Percentiles rank a stretch among this genome's conserved stretches.
These are phyloP conservation scores for Selenicereus undatus DNA, from an alignment of 148 eudicot genomes.

Conservation along the genomic window DNA sequence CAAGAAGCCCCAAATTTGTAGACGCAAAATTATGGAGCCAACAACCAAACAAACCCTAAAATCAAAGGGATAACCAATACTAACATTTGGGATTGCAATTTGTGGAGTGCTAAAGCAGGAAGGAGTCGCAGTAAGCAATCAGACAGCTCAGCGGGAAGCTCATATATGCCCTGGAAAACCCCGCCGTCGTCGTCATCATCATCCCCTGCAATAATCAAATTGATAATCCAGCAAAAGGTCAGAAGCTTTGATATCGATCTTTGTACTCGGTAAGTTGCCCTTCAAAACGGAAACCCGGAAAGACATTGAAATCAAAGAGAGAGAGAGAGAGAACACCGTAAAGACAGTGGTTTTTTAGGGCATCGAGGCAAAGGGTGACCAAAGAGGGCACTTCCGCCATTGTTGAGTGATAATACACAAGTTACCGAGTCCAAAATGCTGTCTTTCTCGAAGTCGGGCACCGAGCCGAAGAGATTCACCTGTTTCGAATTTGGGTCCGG, in stretches of 20 bases:
- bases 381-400: conserved; percentile 30
- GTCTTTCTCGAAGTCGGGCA: too few species aligned
- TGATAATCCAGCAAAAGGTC: background rate
- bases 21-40: background rate
- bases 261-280: background rate
- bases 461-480: too few species aligned
- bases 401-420: background rate
- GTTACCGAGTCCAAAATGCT: background rate
- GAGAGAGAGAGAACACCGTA: conserved; percentile 20
- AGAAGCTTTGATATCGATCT: background rate
- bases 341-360: conserved; percentile 23
- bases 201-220: conserved; percentile 37
- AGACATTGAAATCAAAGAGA: background rate
- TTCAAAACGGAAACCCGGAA: background rate
- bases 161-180: conserved; percentile 39
- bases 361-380: conserved; percentile 17
- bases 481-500: too few species aligned
- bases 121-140: conserved; percentile 57
- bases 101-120: conserved; percentile 65
- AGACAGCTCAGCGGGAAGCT: conserved; percentile 61
- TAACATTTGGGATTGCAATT: conserved; percentile 49
- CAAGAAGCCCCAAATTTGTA: background rate
- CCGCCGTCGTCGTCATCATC: conserved; percentile 36
- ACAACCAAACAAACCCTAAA: background rate
- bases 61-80: conserved; percentile 14